A percentile compares a stretch with the other conserved stretches of the same genome.
These are phyloP conservation scores for Amanita rimosa DNA, from an alignment of 768 basidiomycete species.

Conservation along the genomic window DNA sequence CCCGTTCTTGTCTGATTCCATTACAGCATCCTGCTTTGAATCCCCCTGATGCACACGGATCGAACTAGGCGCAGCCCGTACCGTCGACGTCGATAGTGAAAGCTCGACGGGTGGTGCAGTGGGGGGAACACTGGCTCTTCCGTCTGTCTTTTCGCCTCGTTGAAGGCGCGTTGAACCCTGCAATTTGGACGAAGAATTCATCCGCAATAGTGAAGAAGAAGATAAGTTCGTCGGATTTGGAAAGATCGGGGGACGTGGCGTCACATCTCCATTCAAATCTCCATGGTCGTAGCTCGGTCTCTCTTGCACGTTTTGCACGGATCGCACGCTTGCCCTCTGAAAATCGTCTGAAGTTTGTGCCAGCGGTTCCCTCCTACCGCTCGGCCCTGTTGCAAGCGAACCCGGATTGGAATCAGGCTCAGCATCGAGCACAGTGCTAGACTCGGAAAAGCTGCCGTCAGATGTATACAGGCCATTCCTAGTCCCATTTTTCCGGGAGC, in stretches of 20 bases:
- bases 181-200: slow-evolving; percentile 4
- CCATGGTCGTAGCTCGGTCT: slow-evolving; percentile 7
- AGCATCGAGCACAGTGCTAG: slow-evolving; percentile 28
- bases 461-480: slow-evolving; percentile 11
- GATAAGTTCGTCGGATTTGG: slow-evolving; percentile 12
- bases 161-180: neutral
- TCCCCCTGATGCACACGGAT: neutral
- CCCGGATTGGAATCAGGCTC: slow-evolving; percentile 19
- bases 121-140: slow-evolving; percentile 1
- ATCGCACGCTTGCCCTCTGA: neutral
- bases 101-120: slow-evolving; percentile 1
- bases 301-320: neutral
- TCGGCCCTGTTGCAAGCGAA: slow-evolving; percentile 18
- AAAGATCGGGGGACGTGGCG: slow-evolving; percentile 24
- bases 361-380: slow-evolving; percentile 22
- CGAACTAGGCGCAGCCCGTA: neutral
- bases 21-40: neutral
- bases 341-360: slow-evolving; percentile 9
- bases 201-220: neutral
- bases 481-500: slow-evolving; percentile 12
- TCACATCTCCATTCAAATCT: slow-evolving; percentile 43
- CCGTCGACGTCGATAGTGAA: slow-evolving; percentile 3
- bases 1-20: neutral
- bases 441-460: slow-evolving; percentile 29
- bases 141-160: neutral